These are phyloP conservation scores for Microdochium trichocladiopsis DNA, from an alignment of 2,329 filamentous ascomycete genomes.

Conservation along the genomic window DNA sequence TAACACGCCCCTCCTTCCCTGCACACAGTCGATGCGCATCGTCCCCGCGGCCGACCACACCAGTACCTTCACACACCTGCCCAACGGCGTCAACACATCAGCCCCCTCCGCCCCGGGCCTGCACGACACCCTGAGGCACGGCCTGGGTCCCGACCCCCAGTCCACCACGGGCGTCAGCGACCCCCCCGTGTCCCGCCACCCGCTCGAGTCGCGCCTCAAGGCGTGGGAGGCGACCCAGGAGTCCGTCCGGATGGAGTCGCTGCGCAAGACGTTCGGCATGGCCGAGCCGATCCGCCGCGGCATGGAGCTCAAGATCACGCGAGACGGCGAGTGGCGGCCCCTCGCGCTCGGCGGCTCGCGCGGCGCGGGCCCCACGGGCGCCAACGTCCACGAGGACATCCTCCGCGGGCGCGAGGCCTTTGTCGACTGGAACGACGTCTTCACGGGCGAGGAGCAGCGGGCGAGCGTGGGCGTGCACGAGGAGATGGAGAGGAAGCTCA, in stretches of 20 bases:
- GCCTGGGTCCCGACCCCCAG: conserved; percentile 58
- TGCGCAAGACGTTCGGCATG: conserved; percentile 83
- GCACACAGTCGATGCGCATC: conserved; percentile 93
- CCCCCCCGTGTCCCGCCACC: conserved; percentile 65
- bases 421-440: conserved; percentile 92
- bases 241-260: conserved; percentile 75
- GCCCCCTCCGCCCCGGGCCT: conserved; percentile 90
- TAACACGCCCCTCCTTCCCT: too few species aligned
- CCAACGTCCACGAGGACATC: conserved; percentile 83
- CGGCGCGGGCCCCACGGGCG: conserved; percentile 29
- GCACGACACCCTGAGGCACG: conserved; percentile 86
- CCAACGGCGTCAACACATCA: conserved; percentile 45
- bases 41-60: conserved; percentile 64
- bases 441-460: conserved; percentile 68
- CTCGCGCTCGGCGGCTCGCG: conserved; percentile 51
- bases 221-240: conserved; percentile 91
- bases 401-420: conserved; percentile 70
- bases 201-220: conserved; percentile 82
- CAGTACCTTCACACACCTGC: conserved; percentile 54
- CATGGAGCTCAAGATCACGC: conserved; percentile 91
- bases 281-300: conserved; percentile 85
- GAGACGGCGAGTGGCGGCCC: conserved; percentile 74
- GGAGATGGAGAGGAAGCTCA: conserved; percentile 89
- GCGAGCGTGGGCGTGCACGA: conserved; percentile 70
- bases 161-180: conserved; percentile 32